A percentile compares a stretch with the other conserved stretches of the same genome.
Conservation (phyloP, 371 early-diverging fungal genomes). For the Mucor velutinosus region DNA sequence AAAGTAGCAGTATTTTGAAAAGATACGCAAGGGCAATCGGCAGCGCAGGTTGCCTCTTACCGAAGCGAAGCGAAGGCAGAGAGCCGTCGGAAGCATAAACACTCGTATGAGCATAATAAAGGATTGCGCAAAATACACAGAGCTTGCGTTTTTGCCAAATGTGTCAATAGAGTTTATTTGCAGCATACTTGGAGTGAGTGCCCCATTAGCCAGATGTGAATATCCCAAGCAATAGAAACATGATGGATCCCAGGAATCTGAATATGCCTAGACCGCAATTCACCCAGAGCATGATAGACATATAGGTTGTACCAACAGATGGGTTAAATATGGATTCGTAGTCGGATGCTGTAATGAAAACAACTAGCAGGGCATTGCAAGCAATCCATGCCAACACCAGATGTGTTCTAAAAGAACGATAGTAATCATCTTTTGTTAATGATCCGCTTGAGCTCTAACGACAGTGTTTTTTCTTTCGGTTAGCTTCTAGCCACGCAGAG, state of each 20-base stretch:
- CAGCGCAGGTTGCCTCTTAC: too few species aligned
- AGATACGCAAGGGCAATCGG: too few species aligned
- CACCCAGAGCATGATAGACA: constrained; percentile 85
- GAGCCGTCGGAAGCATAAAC: too few species aligned
- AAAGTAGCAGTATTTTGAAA: too few species aligned
- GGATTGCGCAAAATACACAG: too few species aligned
- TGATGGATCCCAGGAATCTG: constrained; percentile 77
- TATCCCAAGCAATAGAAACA: constrained; percentile 66
- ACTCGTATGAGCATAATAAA: too few species aligned
- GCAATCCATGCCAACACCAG: constrained; percentile 84
- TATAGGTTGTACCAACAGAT: constrained; percentile 65
- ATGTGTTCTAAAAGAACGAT: constrained; percentile 85
- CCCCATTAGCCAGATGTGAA: constrained; percentile 29
- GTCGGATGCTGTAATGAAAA: constrained; percentile 48
- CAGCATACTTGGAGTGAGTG: not conserved
- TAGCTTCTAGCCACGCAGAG: constrained; percentile 3
- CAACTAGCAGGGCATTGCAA: constrained; percentile 78
- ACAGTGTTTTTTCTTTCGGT: too few species aligned
- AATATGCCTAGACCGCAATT: constrained; percentile 79
- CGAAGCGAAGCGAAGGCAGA: too few species aligned
- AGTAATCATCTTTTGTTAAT: constrained; percentile 77
- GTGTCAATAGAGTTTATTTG: too few species aligned
- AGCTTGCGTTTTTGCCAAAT: too few species aligned
- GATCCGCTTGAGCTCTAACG: not conserved
- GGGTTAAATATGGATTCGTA: constrained; percentile 31